phyloP scores from a whole-genome alignment of 2,329 filamentous ascomycete species.

The Phialemoniopsis sp. region DNA sequence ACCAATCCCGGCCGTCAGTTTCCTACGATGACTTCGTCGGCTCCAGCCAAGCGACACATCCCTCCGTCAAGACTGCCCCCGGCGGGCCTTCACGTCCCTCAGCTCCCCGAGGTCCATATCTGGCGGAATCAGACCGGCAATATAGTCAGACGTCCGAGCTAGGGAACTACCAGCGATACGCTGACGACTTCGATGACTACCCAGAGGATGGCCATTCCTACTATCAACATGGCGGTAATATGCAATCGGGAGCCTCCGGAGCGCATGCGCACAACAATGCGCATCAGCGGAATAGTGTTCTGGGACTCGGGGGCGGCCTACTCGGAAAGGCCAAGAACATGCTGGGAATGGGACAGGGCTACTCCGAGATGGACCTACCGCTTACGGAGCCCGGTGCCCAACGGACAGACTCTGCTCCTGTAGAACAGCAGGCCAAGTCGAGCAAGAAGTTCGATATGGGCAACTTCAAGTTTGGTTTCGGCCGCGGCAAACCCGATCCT shows the following conservation, averaged over 20 bases:
- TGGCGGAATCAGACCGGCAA: slow-evolving; percentile 34
- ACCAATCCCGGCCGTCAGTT: slow-evolving; percentile 72
- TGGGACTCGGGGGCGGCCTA: slow-evolving; percentile 81
- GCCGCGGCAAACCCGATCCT: slow-evolving; percentile 78
- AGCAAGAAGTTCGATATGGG: slow-evolving; percentile 61
- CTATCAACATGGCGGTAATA: slow-evolving; percentile 68
- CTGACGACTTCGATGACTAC: slow-evolving; percentile 79
- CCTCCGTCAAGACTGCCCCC: slow-evolving; percentile 32
- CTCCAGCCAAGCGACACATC: slow-evolving; percentile 46
- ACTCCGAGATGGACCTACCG: slow-evolving; percentile 97
- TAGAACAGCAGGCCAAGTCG: slow-evolving; percentile 20
- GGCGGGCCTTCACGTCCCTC: slow-evolving; percentile 7
- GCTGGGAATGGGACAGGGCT: slow-evolving; percentile 79
- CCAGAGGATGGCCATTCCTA: slow-evolving; percentile 74
- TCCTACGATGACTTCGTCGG: slow-evolving; percentile 96
- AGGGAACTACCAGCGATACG: slow-evolving; percentile 87
- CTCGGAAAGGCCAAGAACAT: slow-evolving; percentile 85
- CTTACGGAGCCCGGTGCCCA: slow-evolving; percentile 68
- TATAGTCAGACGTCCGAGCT: slow-evolving; percentile 77
- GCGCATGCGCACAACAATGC: slow-evolving; percentile 47
- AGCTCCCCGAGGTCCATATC: slow-evolving; percentile 36
- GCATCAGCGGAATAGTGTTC: slow-evolving; percentile 80
- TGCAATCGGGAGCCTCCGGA: slow-evolving; percentile 29
- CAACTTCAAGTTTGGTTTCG: slow-evolving; percentile 91
- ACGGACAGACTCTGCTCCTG: slow-evolving; percentile 23